Evolutionary conservation across 345 rosid species (phyloP).

Genomic region (Corchorus olitorius): DNA sequence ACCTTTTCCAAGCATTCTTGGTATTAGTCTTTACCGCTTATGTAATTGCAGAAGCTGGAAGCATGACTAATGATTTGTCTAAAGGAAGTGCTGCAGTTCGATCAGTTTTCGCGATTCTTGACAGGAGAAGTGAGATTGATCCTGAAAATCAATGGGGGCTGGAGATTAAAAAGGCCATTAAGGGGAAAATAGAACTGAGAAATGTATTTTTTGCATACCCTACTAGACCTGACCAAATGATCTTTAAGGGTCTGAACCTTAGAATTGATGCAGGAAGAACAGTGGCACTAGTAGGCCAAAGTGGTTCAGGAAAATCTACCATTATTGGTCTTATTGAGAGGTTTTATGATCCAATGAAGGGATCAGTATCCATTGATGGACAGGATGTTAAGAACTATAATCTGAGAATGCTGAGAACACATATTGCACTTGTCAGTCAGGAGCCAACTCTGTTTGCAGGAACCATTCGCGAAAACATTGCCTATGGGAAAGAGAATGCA

Average conservation of each 20-base stretch:
- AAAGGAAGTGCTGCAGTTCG: constrained; percentile 55
- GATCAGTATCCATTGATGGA: constrained; percentile 47
- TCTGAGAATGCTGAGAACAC: constrained; percentile 48
- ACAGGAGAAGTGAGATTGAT: constrained; percentile 61
- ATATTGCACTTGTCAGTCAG: constrained; percentile 69
- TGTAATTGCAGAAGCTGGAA: constrained; percentile 72
- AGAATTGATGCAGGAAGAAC: constrained; percentile 59
- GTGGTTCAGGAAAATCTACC: constrained; percentile 73
- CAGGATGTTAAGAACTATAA: constrained; percentile 54
- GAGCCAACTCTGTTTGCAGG: constrained; percentile 72
- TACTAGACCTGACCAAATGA: constrained; percentile 55
- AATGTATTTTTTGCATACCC: constrained; percentile 67
- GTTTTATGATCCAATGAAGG: constrained; percentile 59
- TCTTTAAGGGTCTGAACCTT: constrained; percentile 59
- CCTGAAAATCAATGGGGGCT: constrained; percentile 33
- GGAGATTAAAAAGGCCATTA: constrained; percentile 40
- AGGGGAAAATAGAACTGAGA: constrained; percentile 51
- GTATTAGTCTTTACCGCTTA: constrained; percentile 59
- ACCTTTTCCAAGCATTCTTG: constrained; percentile 61
- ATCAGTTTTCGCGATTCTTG: constrained; percentile 51
- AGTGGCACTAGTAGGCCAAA: constrained; percentile 60
- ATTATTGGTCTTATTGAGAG: constrained; percentile 62
- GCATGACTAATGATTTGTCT: constrained; percentile 66
- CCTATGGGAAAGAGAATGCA: constrained; percentile 50
- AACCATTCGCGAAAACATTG: constrained; percentile 59